These are phyloP conservation scores for Coniella lustricola DNA, from an alignment of 2,329 filamentous ascomycete species.

Conservation along the genomic window DNA sequence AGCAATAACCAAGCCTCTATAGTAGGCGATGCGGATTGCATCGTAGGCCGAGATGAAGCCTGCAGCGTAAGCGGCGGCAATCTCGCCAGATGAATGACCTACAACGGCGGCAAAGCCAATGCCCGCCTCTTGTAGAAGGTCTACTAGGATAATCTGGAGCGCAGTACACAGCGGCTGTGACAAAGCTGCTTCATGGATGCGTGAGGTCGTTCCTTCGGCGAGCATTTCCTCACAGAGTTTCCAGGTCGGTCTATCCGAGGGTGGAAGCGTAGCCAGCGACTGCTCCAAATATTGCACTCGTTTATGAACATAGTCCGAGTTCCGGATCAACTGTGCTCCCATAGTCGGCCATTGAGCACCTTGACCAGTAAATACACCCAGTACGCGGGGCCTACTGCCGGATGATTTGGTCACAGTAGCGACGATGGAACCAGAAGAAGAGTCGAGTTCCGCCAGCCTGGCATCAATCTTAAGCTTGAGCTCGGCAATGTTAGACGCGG, in stretches of 20 bases:
- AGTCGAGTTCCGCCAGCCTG: no score
- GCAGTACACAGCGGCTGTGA: slow-evolving; percentile 27
- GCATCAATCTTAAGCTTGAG: no score
- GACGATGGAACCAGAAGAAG: no score
- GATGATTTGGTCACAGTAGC: no score
- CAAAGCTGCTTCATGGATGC: slow-evolving; percentile 5
- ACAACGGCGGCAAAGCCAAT: slow-evolving; percentile 21
- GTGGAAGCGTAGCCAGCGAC: not conserved
- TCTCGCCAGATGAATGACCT: slow-evolving; percentile 22
- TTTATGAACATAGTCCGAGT: slow-evolving; percentile 14
- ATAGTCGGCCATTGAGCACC: slow-evolving; percentile 27
- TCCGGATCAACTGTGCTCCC: slow-evolving; percentile 24
- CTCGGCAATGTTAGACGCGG: no score
- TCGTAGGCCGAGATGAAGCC: slow-evolving; percentile 5
- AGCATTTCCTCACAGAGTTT: slow-evolving; percentile 3
- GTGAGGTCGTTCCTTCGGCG: not conserved
- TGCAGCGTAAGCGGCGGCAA: slow-evolving; percentile 3
- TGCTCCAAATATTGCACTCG: not conserved
- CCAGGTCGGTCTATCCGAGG: slow-evolving; percentile 7
- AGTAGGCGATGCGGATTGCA: slow-evolving; percentile 22
- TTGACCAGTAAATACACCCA: slow-evolving; percentile 26
- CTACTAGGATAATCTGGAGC: slow-evolving; percentile 31
- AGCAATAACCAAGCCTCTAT: slow-evolving; percentile 10
- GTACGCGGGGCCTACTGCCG: not conserved
- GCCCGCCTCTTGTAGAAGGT: slow-evolving; percentile 22